Evolutionary conservation across 1,139 yeast genomes (phyloP).

Genomic region (Hyphopichia fennica): DNA sequence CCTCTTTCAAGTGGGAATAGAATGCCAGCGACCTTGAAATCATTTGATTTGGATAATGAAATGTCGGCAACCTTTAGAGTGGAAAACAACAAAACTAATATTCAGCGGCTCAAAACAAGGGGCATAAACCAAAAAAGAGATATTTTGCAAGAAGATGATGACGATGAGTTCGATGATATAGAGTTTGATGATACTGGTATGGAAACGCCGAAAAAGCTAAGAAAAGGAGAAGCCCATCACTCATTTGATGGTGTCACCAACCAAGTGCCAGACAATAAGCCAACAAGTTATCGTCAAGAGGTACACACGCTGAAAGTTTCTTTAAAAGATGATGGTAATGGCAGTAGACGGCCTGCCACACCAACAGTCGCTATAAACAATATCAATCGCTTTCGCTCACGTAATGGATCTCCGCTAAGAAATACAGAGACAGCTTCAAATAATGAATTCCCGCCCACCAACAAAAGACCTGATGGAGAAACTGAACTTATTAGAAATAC

Average conservation of each 20-base stretch:
- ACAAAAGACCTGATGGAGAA: conserved; percentile 7
- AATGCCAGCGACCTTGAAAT: conserved; percentile 11
- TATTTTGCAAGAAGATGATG: background rate
- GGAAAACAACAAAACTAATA: no score
- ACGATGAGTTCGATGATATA: conserved; percentile 10
- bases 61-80: background rate
- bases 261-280: background rate
- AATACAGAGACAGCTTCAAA: conserved; percentile 6
- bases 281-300: background rate
- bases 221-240: conserved; percentile 3
- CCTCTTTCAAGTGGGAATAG: background rate
- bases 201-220: conserved; percentile 19
- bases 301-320: conserved; percentile 16
- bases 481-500: conserved; percentile 17
- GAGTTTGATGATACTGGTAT: conserved; percentile 27
- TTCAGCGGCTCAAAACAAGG: background rate
- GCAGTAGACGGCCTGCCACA: conserved; percentile 8
- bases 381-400: conserved; percentile 10
- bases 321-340: conserved; percentile 13
- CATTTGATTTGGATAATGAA: conserved; percentile 8
- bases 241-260: background rate
- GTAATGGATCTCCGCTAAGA: conserved; percentile 19
- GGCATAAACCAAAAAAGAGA: background rate
- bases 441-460: conserved; percentile 4
- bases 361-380: conserved; percentile 8